Evolutionary conservation across 805 yeast species (phyloP), one percentile per base, ranked within the genome.

Genomic region (Saccharomycopsis sp.): DNA sequence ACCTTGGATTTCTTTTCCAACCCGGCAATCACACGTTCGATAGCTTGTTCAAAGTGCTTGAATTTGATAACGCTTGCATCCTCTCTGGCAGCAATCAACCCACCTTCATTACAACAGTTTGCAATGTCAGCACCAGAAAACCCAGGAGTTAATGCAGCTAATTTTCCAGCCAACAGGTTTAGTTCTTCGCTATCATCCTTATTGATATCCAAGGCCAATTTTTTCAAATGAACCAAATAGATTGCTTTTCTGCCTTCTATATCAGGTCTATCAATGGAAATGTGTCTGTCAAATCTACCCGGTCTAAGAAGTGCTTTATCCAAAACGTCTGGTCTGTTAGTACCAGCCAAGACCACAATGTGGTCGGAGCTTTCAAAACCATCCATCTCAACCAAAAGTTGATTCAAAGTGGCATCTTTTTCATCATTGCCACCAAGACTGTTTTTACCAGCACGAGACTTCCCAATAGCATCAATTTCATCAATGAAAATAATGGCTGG

Each of bases 401-500:
- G 99, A 61, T 92, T 92, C 53, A 92, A 71, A 0, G 99, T 92
- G 17, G 94, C 83, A 61, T 92, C 99, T 58, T 96, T 80, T 63
- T 92, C 99, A 60, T 92, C 99, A 56, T 89, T 86, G 19, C 94
- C 85, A 41, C 95, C 92, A 39, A 72, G 67, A 42, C 62, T 48
- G 41, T 71, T 69, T 22, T 88, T 87, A 60, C 78, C 77, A n/a
- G 80, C 73, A 52, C 88, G 74, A 34, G 87, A 86, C 55, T 87
- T 86, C 54, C 99, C 99, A 56, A 92, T 94, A n/a, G 99, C 99
- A 68, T 92, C 99, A 49, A 92, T 92, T 64, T 92, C 99, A 67
- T 92, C 99, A 38, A 92, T 88, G 53, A 92, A 94, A n/a, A 92
- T 77, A 54, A 92, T 92, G 26, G 94, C 71, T 12, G 99, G 99